Conservation (phyloP, 192 early-diverging fungal species). For the Chytriomyces hyalinus region DNA sequence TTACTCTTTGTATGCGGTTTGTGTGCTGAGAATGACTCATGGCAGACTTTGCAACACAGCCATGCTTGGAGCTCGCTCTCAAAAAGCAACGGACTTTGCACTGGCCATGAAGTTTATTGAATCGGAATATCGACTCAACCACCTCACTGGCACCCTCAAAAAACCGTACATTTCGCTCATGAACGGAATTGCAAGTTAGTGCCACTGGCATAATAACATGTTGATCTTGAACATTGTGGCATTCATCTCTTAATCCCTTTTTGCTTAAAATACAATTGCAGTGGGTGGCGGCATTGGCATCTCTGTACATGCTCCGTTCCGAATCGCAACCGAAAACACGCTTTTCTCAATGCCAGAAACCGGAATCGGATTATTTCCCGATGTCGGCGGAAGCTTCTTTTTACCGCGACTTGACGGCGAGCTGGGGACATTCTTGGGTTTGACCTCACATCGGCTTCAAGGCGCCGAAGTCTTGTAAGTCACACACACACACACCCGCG, state of each 20-base stretch:
- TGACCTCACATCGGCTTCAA: conserved; percentile 81
- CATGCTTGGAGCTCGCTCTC: conserved; percentile 22
- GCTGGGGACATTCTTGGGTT: conserved; percentile 87
- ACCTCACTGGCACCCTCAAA: conserved; percentile 83
- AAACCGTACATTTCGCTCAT: conserved; percentile 91
- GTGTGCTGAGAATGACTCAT: conserved; percentile 3
- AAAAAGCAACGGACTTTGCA: conserved; percentile 44
- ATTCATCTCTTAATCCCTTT: background rate
- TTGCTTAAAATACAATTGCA: conserved; percentile 41
- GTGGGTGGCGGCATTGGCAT: conserved; percentile 98
- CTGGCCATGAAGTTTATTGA: conserved; percentile 82
- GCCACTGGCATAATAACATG: background rate
- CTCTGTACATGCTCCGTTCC: conserved; percentile 93
- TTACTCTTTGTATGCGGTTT: background rate
- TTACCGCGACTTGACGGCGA: conserved; percentile 93
- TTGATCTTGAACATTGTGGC: background rate
- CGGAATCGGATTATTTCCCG: conserved; percentile 94
- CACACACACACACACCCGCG: background rate
- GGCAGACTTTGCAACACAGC: conserved; percentile 13
- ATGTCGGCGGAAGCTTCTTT: conserved; percentile 95
- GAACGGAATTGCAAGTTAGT: conserved; percentile 67
- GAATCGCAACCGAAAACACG: conserved; percentile 94
- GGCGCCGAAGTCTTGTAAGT: conserved; percentile 66
- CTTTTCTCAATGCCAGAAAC: conserved; percentile 98
- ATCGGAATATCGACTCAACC: conserved; percentile 91